Conservation (phyloP, 495 filamentous ascomycete species). For the Hypoxylon fragiforme region DNA sequence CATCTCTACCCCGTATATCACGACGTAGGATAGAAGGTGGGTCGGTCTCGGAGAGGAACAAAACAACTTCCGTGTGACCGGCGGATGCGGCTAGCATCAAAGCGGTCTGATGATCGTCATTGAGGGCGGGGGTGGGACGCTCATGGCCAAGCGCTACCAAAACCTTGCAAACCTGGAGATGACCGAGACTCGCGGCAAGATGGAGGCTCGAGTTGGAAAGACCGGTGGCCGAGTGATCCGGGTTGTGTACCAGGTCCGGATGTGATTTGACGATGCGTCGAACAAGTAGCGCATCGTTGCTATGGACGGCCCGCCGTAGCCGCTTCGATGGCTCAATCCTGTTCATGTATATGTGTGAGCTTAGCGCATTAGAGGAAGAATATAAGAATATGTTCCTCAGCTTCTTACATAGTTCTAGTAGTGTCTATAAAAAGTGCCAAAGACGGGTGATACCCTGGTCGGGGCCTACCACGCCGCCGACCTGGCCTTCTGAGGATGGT, state of each 20-base stretch:
- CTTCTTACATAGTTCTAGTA: background rate
- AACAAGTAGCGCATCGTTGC: constrained; percentile 70
- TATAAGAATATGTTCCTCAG: no score
- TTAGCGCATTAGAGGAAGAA: no score
- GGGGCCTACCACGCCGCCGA: background rate
- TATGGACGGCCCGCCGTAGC: constrained; percentile 71
- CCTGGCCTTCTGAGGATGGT: background rate
- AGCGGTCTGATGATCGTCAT: constrained; percentile 72
- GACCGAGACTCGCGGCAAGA: constrained; percentile 70
- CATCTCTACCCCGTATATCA: constrained; percentile 60
- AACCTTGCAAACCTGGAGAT: constrained; percentile 60
- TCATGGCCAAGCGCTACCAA: constrained; percentile 63
- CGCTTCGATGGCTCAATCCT: constrained; percentile 70
- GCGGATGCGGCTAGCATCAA: constrained; percentile 63
- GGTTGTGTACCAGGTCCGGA: constrained; percentile 68
- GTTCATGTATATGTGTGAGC: no score
- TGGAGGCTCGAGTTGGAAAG: constrained; percentile 76
- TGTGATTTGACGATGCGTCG: constrained; percentile 72
- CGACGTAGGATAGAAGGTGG: constrained; percentile 51
- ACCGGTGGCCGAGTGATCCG: constrained; percentile 59
- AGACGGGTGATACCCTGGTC: no score
- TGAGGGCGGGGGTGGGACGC: constrained; percentile 61
- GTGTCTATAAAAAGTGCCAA: background rate
- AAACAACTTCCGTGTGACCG: constrained; percentile 63
- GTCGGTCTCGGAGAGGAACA: constrained; percentile 54